Evolutionary conservation across 2,329 filamentous ascomycete species (phyloP), one percentile per base, ranked within the genome.

Genomic region (Balansia obtecta): DNA sequence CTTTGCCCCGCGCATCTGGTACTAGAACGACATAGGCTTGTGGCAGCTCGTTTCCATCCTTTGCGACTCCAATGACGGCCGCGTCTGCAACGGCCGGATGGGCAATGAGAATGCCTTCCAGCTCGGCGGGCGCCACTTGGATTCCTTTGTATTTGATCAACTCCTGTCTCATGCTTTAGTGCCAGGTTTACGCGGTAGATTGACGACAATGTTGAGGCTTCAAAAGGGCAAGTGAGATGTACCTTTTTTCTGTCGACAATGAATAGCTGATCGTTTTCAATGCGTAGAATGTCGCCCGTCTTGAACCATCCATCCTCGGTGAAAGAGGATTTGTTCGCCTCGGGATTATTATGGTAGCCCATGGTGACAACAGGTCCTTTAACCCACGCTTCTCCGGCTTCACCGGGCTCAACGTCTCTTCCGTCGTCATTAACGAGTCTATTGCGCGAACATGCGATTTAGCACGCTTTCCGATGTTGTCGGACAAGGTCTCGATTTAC

Each of bases 201-300:
- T 10, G 34, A 37, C 34, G 34, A 37, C 34, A 6, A 1, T 27
- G 27, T 27, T 27, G 27, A 27, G 7, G 27, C 27, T 27, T 27
- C 27, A 27, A 27, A 6, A 1, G 27, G 27, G 4, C 27, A 27
- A 37, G 9, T 37, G 15, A 11, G 34, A 12, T 4, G 11, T 5
- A 64, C 79, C 72, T 88, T 89, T 52, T 87, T 82, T 12, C 87
- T 79, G 60, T 93, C 88, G 0, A 88, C 88, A 56, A 94, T 87
- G 68, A 80, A 88, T 58, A 89, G 83, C 47, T 82, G 79, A 15
- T 85, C 73, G 40, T 75, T 67, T 55, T 89, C 82, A 63, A 86
- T 79, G 53, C 83, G 78, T 0, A 86, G 84, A 4, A 91, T 77
- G 59, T 94, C 88, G 0, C 87, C 88, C 0, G 87, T 90, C 59